Evolutionary conservation across 495 filamentous ascomycete genomes (phyloP).

Genomic region (Neurospora sp.): DNA sequence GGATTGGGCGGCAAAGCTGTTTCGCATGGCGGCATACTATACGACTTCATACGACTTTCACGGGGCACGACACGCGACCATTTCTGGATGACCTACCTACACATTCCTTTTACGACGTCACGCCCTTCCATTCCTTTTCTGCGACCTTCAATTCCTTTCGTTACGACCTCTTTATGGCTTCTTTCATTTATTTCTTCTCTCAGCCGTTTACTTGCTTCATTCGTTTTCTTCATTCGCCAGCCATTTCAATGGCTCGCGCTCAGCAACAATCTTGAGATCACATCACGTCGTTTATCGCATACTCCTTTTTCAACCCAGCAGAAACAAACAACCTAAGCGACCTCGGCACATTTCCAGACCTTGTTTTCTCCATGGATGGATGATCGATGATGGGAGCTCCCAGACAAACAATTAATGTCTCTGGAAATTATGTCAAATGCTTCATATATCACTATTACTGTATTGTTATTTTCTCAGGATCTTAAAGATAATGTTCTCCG

Average conservation of each 20-base stretch:
- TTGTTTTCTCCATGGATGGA: not conserved
- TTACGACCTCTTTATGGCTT: not conserved
- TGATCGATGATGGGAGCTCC: not conserved
- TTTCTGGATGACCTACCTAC: not conserved
- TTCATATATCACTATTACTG: not conserved
- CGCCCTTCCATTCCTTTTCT: not conserved
- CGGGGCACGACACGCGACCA: not conserved
- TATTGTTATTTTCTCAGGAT: not conserved
- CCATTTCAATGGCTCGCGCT: not conserved
- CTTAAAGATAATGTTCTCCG: not conserved
- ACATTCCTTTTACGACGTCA: not conserved
- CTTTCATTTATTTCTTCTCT: too few species aligned
- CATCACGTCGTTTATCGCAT: not conserved
- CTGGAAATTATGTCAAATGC: not conserved
- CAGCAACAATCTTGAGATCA: not conserved
- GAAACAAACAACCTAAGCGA: not conserved
- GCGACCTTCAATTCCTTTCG: not conserved
- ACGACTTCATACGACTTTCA: not conserved
- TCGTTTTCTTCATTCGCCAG: not conserved
- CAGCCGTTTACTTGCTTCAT: too few species aligned
- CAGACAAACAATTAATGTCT: not conserved
- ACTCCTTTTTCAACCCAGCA: not conserved
- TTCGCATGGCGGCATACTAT: not conserved
- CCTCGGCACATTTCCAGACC: not conserved
- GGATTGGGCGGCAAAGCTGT: not conserved